Evolutionary conservation across 306 rosid species (phyloP).

Genomic region (Aeschynomene evenia): DNA sequence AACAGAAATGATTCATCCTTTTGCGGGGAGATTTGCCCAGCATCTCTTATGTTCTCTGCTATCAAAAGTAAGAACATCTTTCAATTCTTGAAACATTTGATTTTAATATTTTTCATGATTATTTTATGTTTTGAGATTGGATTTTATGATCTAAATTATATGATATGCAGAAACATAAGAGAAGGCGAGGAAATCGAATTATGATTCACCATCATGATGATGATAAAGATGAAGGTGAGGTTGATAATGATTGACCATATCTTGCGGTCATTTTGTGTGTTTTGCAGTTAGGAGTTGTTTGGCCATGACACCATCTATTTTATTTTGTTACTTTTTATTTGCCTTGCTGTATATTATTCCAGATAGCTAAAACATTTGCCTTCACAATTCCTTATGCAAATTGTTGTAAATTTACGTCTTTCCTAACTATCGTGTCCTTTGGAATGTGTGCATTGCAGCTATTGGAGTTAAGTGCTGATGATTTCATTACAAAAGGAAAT

Average conservation of each 20-base stretch:
- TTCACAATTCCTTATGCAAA: not conserved
- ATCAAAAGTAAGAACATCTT: conserved; percentile 72
- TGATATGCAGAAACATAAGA: too few relatives aligned
- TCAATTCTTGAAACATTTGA: conserved; percentile 18
- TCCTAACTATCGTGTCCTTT: conserved; percentile 26
- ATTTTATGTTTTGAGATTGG: conserved; percentile 12
- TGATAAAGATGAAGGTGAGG: too few relatives aligned
- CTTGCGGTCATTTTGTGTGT: too few relatives aligned
- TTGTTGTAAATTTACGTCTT: not conserved
- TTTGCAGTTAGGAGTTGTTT: too few relatives aligned
- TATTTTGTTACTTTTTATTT: not conserved
- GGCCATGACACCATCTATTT: conserved; percentile 5
- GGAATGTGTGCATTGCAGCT: conserved; percentile 48
- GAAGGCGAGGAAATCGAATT: too few relatives aligned
- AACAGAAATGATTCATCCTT: conserved; percentile 69
- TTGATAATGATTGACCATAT: too few relatives aligned
- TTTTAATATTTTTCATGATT: not conserved
- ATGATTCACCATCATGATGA: too few relatives aligned
- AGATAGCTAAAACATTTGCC: not conserved
- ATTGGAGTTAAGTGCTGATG: conserved; percentile 57
- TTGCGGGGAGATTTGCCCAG: conserved; percentile 96
- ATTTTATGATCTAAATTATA: too few relatives aligned
- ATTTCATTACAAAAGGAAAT: conserved; percentile 59
- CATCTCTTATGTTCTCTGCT: conserved; percentile 99
- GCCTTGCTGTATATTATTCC: conserved; percentile 6